Evolutionary conservation across 495 filamentous ascomycete genomes (phyloP), one percentile per base, ranked within the genome.

Genomic region (Aspergillus panamensis): DNA sequence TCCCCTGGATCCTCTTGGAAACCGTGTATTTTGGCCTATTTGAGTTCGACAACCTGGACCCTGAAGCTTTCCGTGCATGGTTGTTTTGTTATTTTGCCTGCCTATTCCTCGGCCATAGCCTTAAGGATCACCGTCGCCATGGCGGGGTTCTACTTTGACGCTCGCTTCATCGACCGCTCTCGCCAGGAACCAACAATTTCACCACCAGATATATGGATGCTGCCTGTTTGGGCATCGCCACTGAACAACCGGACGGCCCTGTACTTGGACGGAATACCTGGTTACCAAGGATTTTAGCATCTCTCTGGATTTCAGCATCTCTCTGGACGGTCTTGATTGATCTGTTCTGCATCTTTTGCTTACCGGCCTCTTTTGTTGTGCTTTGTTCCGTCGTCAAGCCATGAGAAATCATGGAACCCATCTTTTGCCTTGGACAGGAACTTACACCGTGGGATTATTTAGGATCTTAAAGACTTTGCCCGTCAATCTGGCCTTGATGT

Each of bases 391-490:
- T 42, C 20, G 16, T 7, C 48, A 49, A 51, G 48, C 60, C 62
- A 57, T 58, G 31, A 64, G 63, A 53, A 43, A 48, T 56, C 30
- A 59, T 60, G 71, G 70, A 67, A 55, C 66, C 58, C 65, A 65
- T 58, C 59, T 33, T 66, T 61, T 66, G 56, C 66, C 71, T 25
- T 67, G 70, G 70, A 76, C 55, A 67, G 67, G 70, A 62, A 76
- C 74, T 78, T 66, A 77, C 71, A 67, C 61, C 62, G n/a, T 53
- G 48, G 53, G 53, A 39, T 72, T 69, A 31, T 72, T 33, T 77
- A 99, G 94, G 95, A 99, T 73, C 84, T 99, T 42, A 99, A 99
- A 90, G 94, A 99, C 74, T 99, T 97, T 72, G 95, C 94, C 57
- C 93, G 94, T 68, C 89, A 92, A 70, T 95, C 92, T 75, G 91